Base-by-base conservation (phyloP, 768 basidiomycete genomes). In the Lactarius quietus region DNA sequence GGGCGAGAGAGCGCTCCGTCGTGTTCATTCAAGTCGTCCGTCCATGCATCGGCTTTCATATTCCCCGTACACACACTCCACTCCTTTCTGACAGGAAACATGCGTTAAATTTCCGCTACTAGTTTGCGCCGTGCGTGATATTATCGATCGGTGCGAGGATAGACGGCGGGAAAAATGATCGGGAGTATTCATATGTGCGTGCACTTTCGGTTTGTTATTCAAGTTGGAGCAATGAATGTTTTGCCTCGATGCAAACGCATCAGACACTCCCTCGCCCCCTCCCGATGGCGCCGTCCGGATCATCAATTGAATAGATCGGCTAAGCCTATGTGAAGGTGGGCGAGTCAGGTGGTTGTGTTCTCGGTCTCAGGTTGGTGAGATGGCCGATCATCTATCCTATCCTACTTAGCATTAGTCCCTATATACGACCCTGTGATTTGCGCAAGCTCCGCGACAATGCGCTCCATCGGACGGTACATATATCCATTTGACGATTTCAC, bases 1-100 rank as follows among this genome's bases (percentile, higher is more conserved):
- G 43, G 45, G 12, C 20, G n/a, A 23, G 43, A 60, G 64, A 20
- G 64, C 64, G 64, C 64, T 65, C 64, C 64, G 64, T 61, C 54
- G 23, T 26, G 26, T 51, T 23, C 48, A 15, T 26, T 17, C 23
- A 26, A 26, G 26, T n/a, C n/a, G n/a, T n/a, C 48, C 4, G 5
- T 51, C n/a, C 43, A n/a, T 26, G 48, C 26, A 26, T 23, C 48
- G 15, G 3, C 43, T 12, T 51, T 26, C 48, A 23, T 48, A 12
- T n/a, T n/a, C n/a, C n/a, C n/a, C n/a, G n/a, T n/a, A n/a, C n/a
- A n/a, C n/a, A n/a, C n/a, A n/a, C 48, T 14, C 6, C 48, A 14
- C 48, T 28, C 26, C 48, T 48, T 26, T 14, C 48, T 23, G 48
- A 14, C 26, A 26, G 26, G n/a, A 26, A 15, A 14, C 23, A 26